These are phyloP conservation scores for Fusarium liriodendri DNA, from an alignment of 2,329 filamentous ascomycete species.

Conservation along the genomic window DNA sequence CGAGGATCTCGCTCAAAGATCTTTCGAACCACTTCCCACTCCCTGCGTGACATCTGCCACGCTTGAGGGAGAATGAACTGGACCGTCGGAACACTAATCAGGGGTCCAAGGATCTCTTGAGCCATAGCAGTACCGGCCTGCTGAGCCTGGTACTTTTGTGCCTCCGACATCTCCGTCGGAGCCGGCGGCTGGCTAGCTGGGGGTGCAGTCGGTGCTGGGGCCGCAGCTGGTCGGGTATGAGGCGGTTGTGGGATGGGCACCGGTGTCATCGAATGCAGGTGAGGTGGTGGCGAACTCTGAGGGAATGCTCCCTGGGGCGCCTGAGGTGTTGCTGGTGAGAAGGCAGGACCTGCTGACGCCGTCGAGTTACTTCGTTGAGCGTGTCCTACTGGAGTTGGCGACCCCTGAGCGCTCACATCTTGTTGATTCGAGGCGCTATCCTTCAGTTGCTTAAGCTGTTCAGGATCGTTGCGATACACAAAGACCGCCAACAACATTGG, in stretches of 20 bases:
- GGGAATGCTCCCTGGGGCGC: constrained; percentile 48
- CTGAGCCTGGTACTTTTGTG: constrained; percentile 56
- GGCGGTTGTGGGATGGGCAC: constrained; percentile 51
- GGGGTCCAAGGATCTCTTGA: constrained; percentile 70
- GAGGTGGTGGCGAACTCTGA: constrained; percentile 48
- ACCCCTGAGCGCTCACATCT: constrained; percentile 33
- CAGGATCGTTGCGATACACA: constrained; percentile 76
- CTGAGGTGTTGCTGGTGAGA: constrained; percentile 65
- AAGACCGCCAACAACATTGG: constrained; percentile 86
- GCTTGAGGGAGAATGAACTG: constrained; percentile 77
- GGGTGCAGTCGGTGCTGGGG: constrained; percentile 15
- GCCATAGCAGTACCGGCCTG: constrained; percentile 68
- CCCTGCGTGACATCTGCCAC: constrained; percentile 73
- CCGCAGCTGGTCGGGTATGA: constrained; percentile 33
- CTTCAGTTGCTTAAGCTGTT: constrained; percentile 47
- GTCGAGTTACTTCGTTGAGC: constrained; percentile 59
- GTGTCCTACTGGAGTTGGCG: constrained; percentile 51
- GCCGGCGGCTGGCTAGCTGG: constrained; percentile 32
- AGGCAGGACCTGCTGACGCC: constrained; percentile 57
- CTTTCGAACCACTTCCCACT: constrained; percentile 78
- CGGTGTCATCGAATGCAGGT: constrained; percentile 49
- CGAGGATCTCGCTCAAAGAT: constrained; percentile 75
- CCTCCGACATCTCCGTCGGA: constrained; percentile 44
- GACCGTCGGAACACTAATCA: constrained; percentile 73
- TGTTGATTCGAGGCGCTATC: constrained; percentile 25